A percentile compares a stretch with the other conserved stretches of the same genome.
Conservation (phyloP, 352 stramenopile genomes). For the Phytophthora pistaciae region DNA sequence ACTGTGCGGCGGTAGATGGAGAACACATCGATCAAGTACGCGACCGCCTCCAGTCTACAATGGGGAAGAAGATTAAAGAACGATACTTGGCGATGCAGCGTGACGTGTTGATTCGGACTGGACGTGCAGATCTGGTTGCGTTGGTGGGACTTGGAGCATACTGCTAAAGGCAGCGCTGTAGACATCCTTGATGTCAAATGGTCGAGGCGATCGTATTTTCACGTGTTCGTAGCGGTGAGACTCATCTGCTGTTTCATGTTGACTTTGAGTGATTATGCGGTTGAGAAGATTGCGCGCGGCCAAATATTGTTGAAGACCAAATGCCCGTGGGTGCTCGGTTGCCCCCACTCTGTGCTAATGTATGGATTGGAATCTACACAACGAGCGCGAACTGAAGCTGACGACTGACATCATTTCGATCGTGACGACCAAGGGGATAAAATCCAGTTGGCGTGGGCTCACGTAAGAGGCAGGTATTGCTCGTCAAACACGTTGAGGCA, state of each 20-base stretch:
- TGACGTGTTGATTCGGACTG: constrained; percentile 9
- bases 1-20: constrained; percentile 11
- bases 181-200: neutral
- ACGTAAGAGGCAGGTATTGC: neutral
- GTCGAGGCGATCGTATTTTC: neutral
- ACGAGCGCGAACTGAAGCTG: neutral
- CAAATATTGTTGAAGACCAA: no score
- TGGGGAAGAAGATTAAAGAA: constrained; percentile 21
- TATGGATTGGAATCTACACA: neutral
- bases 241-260: neutral
- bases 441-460: neutral
- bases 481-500: neutral
- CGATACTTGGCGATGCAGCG: constrained; percentile 25
- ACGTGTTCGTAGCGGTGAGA: neutral
- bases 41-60: constrained; percentile 6
- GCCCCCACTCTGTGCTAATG: no score
- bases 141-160: constrained; percentile 8
- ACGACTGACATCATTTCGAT: neutral
- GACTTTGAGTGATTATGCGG: neutral
- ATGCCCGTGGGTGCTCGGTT: no score
- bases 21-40: constrained; percentile 21
- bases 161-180: neutral
- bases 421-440: neutral
- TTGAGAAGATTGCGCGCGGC: neutral
- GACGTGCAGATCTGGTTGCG: constrained; percentile 13